Evolutionary conservation across 2,329 filamentous ascomycete species (phyloP), one percentile per base, ranked within the genome.

Genomic region (Talaromyces sp.): DNA sequence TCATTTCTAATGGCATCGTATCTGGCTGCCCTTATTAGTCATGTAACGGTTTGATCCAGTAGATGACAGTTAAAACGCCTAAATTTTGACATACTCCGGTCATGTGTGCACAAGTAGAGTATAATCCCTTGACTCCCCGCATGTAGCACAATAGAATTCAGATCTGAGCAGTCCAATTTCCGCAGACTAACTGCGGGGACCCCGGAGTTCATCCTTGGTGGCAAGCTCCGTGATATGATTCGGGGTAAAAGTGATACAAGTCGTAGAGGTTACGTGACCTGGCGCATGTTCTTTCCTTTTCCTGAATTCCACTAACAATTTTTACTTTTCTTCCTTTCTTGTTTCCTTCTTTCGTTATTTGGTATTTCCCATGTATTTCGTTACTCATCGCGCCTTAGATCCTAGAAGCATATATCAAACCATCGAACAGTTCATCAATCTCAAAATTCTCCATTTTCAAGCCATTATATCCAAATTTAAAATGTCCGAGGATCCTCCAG

Each of bases 1-100:
- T n/a, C 47, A 66, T 52, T 57, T 59, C 22, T 66, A 72, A 70
- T 19, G 8, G 27, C 16, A 24, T 39, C 2, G 24, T 52, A 2
- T 39, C 19, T 31, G 27, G 27, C 27, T 31, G 4, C 7, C 4
- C 27, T 31, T 31, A 31, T 31, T 31, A 31, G 27, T 31, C 4
- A 6, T 31, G 1, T 31, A 31, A 24, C 24, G 16, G 13, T 14
- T 49, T 49, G 11, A 27, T 9, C 7, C 19, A 49, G 22, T 31
- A 16, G 24, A 27, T 9, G 22, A 16, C 13, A 31, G 4, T 50
- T 27, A 5, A 8, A 13, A 27, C 22, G 7, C 11, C 43, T 10
- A 24, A 3, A 14, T 5, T 52, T 52, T 14, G n/a, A 14, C 33
- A 9, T 22, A 6, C 33, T n/a, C n/a, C 33, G 4, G 11, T 10